Base-by-base conservation (phyloP, 441 rosid genomes). In the Populus tomentosa region DNA sequence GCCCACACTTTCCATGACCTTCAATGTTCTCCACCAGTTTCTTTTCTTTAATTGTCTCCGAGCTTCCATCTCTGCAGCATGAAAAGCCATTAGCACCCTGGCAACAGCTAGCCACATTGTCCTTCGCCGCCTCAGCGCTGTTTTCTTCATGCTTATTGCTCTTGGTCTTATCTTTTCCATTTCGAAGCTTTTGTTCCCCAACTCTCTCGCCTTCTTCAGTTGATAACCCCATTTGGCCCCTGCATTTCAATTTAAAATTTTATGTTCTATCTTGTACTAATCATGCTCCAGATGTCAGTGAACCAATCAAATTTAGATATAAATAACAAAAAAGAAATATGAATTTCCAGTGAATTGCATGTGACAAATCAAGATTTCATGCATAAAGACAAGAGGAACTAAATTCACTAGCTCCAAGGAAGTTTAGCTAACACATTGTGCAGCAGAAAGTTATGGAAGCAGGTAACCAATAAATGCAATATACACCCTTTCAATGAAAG, bases 201-300 rank as follows among this genome's bases (percentile, higher is more conserved):
- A 67, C 76, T 79, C 80, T 85, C 72, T 82, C 83, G 74, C 80
- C 86, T 42, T 81, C 89, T 63, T 83, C 86, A 10, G 79, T 33
- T 71, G 77, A 62, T 53, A 78, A 83, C 36, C 90, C 92, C 94
- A 95, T 80, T 84, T 87, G 87, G 3, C 99, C 99, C 91, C 99
- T 95, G 90, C 78, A 80, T 36, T 82, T 71, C 53, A 68, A 72
- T 67, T 69, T 65, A 23, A 26, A 71, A 74, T 23, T 32, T 24
- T 13, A 61, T 53, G 65, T 24, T 74, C 63, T 69, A 64, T 35
- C 67, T 30, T 70, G 66, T 67, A 77, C 21, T 53, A 42, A 7
- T 32, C 56, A 46, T 46, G 20, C 56, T 46, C 21, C 8, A 61
- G 21, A 66, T 35, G 50, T 0, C 4, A 20, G 42, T 24, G 63